Conservation (phyloP, 2,329 filamentous ascomycete species). For the Sporothrix sp. region DNA sequence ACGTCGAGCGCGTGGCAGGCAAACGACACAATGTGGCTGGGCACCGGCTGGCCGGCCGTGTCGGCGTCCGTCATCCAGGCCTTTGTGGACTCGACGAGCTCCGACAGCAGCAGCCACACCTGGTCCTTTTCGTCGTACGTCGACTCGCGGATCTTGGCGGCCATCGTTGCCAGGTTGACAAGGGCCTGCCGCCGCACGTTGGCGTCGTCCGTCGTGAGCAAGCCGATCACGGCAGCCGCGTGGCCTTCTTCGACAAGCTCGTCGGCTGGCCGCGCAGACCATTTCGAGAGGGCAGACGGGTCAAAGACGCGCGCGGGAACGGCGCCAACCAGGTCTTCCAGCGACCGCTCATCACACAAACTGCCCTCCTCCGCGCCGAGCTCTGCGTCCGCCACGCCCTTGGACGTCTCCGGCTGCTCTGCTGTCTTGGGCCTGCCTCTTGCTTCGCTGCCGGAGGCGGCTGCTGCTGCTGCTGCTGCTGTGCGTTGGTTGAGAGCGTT, state of each 20-base stretch:
- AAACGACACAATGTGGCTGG: slow-evolving; percentile 68
- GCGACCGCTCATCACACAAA: slow-evolving; percentile 31
- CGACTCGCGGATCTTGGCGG: slow-evolving; percentile 54
- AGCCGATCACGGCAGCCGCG: slow-evolving; percentile 58
- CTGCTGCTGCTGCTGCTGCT: no score
- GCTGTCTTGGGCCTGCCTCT: not conserved
- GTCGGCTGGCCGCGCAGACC: slow-evolving; percentile 67
- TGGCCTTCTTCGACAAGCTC: slow-evolving; percentile 72
- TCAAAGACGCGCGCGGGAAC: slow-evolving; percentile 40
- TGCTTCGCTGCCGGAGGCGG: no score
- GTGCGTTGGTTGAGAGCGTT: slow-evolving; percentile 8
- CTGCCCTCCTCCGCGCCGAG: slow-evolving; percentile 1
- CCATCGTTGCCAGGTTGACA: slow-evolving; percentile 57
- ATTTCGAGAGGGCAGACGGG: slow-evolving; percentile 46
- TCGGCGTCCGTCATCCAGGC: slow-evolving; percentile 34
- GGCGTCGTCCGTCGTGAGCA: slow-evolving; percentile 63
- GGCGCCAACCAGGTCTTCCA: slow-evolving; percentile 43
- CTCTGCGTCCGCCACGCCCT: no score
- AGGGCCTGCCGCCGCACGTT: slow-evolving; percentile 73
- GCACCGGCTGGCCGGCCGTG: slow-evolving; percentile 38
- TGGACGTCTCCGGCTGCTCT: not conserved
- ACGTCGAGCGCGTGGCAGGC: slow-evolving; percentile 60
- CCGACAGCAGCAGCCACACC: slow-evolving; percentile 68
- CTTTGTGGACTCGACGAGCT: slow-evolving; percentile 65
- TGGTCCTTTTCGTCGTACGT: slow-evolving; percentile 67